Conservation (phyloP, 495 filamentous ascomycete species). For the Penicillium atrosanguineum region DNA sequence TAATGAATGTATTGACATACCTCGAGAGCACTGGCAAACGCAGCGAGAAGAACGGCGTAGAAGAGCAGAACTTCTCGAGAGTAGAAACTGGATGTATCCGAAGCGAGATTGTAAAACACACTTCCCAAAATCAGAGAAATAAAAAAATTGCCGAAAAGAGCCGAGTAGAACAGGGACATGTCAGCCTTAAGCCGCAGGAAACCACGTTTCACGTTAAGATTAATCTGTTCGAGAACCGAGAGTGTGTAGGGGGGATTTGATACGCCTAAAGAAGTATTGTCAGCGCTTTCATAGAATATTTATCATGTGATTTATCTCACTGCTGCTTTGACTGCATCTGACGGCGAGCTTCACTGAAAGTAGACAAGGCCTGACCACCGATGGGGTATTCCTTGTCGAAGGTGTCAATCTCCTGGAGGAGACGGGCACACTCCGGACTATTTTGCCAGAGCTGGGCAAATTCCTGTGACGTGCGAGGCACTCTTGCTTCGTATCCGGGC, state of each 20-base stretch:
- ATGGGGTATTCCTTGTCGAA: slow-evolving; percentile 47
- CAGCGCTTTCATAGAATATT: too few species aligned
- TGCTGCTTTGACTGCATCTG: slow-evolving; percentile 50
- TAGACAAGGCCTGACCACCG: slow-evolving; percentile 36
- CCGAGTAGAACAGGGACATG: slow-evolving; percentile 66
- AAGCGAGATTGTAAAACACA: slow-evolving; percentile 84
- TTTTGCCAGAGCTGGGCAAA: slow-evolving; percentile 63
- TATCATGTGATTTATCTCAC: too few species aligned
- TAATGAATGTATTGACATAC: too few species aligned
- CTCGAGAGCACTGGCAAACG: slow-evolving; percentile 80
- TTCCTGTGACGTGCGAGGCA: slow-evolving; percentile 70
- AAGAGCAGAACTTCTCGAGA: slow-evolving; percentile 82
- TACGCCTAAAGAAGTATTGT: too few species aligned
- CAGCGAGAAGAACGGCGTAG: slow-evolving; percentile 89
- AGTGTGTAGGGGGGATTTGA: slow-evolving; percentile 47
- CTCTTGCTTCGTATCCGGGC: slow-evolving; percentile 59
- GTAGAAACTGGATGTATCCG: slow-evolving; percentile 72
- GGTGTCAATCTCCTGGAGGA: slow-evolving; percentile 53
- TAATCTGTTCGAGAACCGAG: slow-evolving; percentile 45
- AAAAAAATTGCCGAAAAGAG: slow-evolving; percentile 74
- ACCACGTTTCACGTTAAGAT: slow-evolving; percentile 49
- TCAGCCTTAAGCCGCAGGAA: slow-evolving; percentile 68
- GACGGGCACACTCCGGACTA: slow-evolving; percentile 48
- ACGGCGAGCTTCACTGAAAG: slow-evolving; percentile 39
- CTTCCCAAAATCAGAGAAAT: slow-evolving; percentile 84